These are phyloP conservation scores for Yamadazyma diddensiae DNA, from an alignment of 1,139 yeast species.

Conservation along the genomic window DNA sequence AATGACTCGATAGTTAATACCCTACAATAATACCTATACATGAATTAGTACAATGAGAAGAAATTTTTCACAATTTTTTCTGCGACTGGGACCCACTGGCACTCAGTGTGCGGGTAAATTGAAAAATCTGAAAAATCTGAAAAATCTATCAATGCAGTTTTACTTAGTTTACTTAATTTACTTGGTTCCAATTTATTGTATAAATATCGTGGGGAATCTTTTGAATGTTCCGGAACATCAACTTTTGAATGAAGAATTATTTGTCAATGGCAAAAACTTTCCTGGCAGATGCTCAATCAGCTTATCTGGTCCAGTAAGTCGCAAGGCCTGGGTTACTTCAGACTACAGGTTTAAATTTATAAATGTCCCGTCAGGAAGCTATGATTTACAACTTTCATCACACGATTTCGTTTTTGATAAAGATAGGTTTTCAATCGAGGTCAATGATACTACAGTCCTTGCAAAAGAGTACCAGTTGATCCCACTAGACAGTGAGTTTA, in stretches of 20 bases:
- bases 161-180: conserved; percentile 18
- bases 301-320: conserved; percentile 12
- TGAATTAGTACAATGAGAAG: conserved; percentile 36
- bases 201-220: too few species aligned
- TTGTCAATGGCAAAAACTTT: conserved; percentile 37
- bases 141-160: conserved; percentile 35
- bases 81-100: conserved; percentile 1
- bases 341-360: conserved; percentile 25
- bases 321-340: conserved; percentile 21
- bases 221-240: conserved; percentile 16
- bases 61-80: conserved; percentile 11
- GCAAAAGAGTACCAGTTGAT: conserved; percentile 26
- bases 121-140: conserved; percentile 29
- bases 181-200: background rate
- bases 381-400: conserved; percentile 32
- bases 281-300: conserved; percentile 33
- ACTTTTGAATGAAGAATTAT: conserved; percentile 13
- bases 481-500: conserved; percentile 10
- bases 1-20: conserved; percentile 31
- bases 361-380: conserved; percentile 28
- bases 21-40: conserved; percentile 56
- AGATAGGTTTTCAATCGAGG: conserved; percentile 27
- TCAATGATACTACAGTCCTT: conserved; percentile 17
- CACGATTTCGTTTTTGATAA: conserved; percentile 33
- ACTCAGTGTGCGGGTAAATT: background rate